Conservation (phyloP, 2,329 filamentous ascomycete species). For the Epichloe festucae region DNA sequence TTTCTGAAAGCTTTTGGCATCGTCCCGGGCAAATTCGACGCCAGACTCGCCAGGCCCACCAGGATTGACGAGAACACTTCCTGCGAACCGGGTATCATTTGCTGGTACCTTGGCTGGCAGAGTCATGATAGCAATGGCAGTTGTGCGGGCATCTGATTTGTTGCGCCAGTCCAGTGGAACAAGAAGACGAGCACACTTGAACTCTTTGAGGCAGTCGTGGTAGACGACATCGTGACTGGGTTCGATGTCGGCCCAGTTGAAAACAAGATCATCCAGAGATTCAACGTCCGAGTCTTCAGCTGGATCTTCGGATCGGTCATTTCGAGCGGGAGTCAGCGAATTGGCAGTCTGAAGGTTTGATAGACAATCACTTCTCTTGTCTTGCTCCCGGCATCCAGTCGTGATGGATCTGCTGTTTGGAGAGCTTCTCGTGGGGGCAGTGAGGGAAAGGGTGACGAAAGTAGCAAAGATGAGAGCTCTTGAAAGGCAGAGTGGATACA, state of each 20-base stretch:
- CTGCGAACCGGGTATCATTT: constrained; percentile 23
- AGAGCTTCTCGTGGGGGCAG: constrained; percentile 10
- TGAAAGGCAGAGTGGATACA: background rate
- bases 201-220: constrained; percentile 23
- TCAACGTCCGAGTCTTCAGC: background rate
- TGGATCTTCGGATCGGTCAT: background rate
- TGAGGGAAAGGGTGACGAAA: background rate
- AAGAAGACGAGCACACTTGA: constrained; percentile 26
- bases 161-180: constrained; percentile 30
- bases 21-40: constrained; percentile 11
- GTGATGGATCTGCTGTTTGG: constrained; percentile 5
- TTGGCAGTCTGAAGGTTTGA: background rate
- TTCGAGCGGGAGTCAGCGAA: background rate
- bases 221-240: constrained; percentile 23
- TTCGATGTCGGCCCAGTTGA: constrained; percentile 18
- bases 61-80: constrained; percentile 29
- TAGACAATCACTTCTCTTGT: background rate
- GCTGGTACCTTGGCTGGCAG: constrained; percentile 24
- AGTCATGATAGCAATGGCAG: constrained; percentile 26
- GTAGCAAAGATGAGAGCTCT: background rate
- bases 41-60: constrained; percentile 31
- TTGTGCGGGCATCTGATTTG: constrained; percentile 12
- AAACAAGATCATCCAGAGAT: background rate
- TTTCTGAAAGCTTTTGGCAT: background rate
- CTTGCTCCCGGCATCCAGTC: too few species aligned